Evolutionary conservation across 805 yeast species (phyloP), one percentile per base, ranked within the genome.

Genomic region (Ogataea polymorpha): DNA sequence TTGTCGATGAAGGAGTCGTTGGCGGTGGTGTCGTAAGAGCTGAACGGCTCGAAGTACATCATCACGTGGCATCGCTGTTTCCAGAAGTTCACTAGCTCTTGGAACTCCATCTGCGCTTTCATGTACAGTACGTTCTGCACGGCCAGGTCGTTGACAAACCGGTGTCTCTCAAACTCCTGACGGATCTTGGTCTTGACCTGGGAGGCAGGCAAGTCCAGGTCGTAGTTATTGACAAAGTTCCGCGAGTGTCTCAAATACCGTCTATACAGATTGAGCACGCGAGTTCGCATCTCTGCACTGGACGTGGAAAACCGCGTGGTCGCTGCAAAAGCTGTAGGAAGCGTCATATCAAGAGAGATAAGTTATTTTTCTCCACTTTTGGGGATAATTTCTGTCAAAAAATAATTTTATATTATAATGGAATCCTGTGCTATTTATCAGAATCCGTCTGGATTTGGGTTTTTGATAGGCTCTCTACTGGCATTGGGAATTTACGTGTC

Each of bases 61-160:
- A 84, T 71, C 32, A 86, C 87, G 63, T 86, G 95, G 49, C 90
- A 77, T 59, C 78, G 80, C 71, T 87, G 95, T 63, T 86, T 87
- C 95, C 96, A 86, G 70, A 86, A 86, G 67, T 87, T 87, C 56
- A 82, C 74, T 57, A 86, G 73, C 60, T 86, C 95, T 67, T 86
- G 96, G 66, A 80, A 87, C 63, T 87, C 96, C 93, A 85, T 85
- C 57, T 85, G 89, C 6, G 91, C 95, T 68, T 86, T 84, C 68
- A 85, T 79, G 51, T 78, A 77, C 43, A 87, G 70, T 13, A 84
- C 74, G 63, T 86, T 87, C 49, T 74, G 71, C 33, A 82, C 76
- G 24, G 77, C 77, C 50, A 82, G 61, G 56, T 83, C 87, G 39
- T 68, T 68, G 38, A 86, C 87, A 58, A 71, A 86, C 58, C 95